Base-by-base conservation (phyloP, 306 rosid genomes). In the Cucumis cinereus region DNA sequence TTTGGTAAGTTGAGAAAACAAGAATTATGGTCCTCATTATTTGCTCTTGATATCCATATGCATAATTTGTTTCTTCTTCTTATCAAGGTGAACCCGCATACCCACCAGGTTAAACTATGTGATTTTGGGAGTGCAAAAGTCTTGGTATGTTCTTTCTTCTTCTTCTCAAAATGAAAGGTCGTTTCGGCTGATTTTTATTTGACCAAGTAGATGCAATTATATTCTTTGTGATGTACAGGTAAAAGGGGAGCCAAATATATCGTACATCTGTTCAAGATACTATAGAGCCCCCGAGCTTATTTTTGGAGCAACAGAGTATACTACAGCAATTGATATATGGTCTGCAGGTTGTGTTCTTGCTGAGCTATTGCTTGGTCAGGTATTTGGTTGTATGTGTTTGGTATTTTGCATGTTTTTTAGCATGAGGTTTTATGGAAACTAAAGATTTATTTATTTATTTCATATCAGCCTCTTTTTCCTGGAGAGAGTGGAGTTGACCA, bases 81-180 rank as follows among this genome's bases (percentile, higher is more conserved):
- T 36, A 38, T 59, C 78, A n/a, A 93, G 97, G 98, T 93, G 81
- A 93, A 93, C 86, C 98, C 98, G 2, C 98, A 93, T 75, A 91
- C 97, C 61, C 98, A 93, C 85, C 98, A 93, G 83, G 97, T 93
- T 81, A 93, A 93, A 78, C 81, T 93, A 70, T 93, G 98, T 28
- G 98, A 93, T 84, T 93, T 93, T 77, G 98, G 98, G 77, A 93
- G 98, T 83, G 98, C 98, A 20, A 93, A 93, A 88, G 97, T 93
- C 67, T 85, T 93, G 98, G 98, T 93, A 86, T 76, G 91, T 43
- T 43, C 38, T 55, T 10, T 55, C 60, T 64, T 55, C 7, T 72
- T 26, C 62, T 77, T 62, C 20, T 77, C 38, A 33, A 2, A 49
- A 41, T 57, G 24, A 10, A 68, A 15, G 59, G 68, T 62, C 76